Evolutionary conservation across 306 rosid genomes (phyloP), one percentile per base, ranked within the genome.

Genomic region (Quillaja saponaria): DNA sequence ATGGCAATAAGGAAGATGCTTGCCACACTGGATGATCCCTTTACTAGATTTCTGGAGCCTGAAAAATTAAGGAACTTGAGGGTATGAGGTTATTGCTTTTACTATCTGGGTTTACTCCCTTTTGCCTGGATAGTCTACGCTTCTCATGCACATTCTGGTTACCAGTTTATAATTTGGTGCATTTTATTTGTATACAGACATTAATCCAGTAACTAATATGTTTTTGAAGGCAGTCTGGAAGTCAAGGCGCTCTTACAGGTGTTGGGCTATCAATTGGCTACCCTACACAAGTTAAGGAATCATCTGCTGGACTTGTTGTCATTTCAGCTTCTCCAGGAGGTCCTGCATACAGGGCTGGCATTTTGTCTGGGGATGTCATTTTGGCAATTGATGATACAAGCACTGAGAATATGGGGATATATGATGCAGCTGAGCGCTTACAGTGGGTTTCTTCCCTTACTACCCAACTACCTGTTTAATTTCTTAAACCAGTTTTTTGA

Each of bases 161-260:
- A 56, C 55, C 60, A 20, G 68, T 44, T 48, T 53, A 55, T 34
- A 63, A 61, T 39, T 38, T 21, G 44, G 55, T 48, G 49, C 49
- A 57, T 45, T 76, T 73, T 61, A 35, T 42, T 31, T 53, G 53
- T 57, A 42, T 61, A 15, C 61, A 44, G 7, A 59, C 60, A 44
- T 46, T 46, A 13, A 70, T 69, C 84, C 68, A 62, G 77, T 64
- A 78, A 52, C 47, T 76, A 45, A 60, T 63, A 64, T 80, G 71
- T 84, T 78, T 75, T 78, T 87, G 85, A 89, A 89, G 95, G 91
- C 94, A 89, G 99, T 92, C 99, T 72, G 99, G 99, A 81, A 82
- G 96, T 67, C 84, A 71, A 81, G 96, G 94, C 12, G 81, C 95
- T 69, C 78, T 92, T 81, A 92, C 99, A 62, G 99, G 96, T 53